These are phyloP conservation scores for Populus hybrid DNA, from an alignment of 441 rosid species.

Conservation along the genomic window DNA sequence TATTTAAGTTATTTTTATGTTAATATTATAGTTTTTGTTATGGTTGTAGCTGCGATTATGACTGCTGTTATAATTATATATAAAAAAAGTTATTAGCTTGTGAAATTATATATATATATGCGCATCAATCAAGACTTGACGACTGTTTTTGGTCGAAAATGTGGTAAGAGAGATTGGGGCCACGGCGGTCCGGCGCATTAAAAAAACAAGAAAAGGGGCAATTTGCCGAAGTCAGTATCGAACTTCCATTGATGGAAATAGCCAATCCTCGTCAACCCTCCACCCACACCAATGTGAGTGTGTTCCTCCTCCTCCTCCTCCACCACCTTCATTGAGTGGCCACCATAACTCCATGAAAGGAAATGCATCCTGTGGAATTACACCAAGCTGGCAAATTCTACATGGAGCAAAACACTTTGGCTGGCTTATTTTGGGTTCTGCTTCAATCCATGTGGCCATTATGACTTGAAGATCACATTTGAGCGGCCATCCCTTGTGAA, in stretches of 20 bases:
- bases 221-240: neutral
- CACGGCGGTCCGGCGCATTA: too few relatives aligned
- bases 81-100: too few relatives aligned
- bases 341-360: neutral
- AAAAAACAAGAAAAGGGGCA: too few relatives aligned
- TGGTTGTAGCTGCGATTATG: too few relatives aligned
- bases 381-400: neutral
- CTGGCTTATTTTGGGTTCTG: neutral
- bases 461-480: neutral
- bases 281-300: neutral
- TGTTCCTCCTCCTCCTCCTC: neutral
- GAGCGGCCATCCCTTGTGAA: neutral
- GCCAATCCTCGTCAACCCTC: neutral
- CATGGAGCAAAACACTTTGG: neutral
- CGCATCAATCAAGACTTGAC: too few relatives aligned
- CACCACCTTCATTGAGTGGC: neutral
- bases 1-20: too few relatives aligned
- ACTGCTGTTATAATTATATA: too few relatives aligned
- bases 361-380: too few relatives aligned
- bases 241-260: neutral
- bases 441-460: neutral
- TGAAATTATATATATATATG: too few relatives aligned
- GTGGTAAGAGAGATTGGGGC: too few relatives aligned
- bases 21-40: too few relatives aligned
- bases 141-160: too few relatives aligned